Evolutionary conservation across 371 early-diverging fungal species (phyloP).

Genomic region (Zychaea mexicana): DNA sequence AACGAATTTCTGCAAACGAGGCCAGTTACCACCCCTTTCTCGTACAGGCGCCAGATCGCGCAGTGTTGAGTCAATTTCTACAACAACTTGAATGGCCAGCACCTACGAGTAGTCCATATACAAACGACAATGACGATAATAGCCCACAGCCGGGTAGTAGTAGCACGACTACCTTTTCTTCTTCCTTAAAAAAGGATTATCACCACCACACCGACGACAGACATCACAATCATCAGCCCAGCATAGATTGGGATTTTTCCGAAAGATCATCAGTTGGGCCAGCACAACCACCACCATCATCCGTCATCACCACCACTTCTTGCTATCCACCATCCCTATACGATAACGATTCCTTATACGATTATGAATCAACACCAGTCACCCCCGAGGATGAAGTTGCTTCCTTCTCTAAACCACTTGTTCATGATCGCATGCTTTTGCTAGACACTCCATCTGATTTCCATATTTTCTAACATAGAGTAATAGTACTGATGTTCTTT

Average conservation of each 20-base stretch:
- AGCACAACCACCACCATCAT: not conserved
- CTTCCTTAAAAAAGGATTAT: no score
- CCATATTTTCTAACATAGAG: not conserved
- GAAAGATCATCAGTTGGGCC: not conserved
- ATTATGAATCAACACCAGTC: not conserved
- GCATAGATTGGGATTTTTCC: not conserved
- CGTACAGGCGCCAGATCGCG: slow-evolving; percentile 25
- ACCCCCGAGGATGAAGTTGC: slow-evolving; percentile 1
- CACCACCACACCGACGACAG: not conserved
- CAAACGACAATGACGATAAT: not conserved
- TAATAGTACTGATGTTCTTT: no score
- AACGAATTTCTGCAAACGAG: slow-evolving; percentile 66
- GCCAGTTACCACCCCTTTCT: slow-evolving; percentile 70
- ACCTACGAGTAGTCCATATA: not conserved
- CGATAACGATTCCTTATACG: not conserved
- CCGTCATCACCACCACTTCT: not conserved
- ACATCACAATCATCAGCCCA: no score
- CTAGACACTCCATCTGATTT: slow-evolving; percentile 1
- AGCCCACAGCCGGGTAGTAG: no score
- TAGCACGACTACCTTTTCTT: no score
- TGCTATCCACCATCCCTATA: not conserved
- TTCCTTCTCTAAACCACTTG: not conserved
- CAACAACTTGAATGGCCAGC: not conserved
- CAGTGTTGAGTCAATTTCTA: not conserved
- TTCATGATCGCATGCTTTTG: slow-evolving; percentile 5